A percentile compares a stretch with the other conserved stretches of the same genome.
Evolutionary conservation across 805 yeast species (phyloP).

Genomic region (Zygosaccharomyces kombuchaensis): DNA sequence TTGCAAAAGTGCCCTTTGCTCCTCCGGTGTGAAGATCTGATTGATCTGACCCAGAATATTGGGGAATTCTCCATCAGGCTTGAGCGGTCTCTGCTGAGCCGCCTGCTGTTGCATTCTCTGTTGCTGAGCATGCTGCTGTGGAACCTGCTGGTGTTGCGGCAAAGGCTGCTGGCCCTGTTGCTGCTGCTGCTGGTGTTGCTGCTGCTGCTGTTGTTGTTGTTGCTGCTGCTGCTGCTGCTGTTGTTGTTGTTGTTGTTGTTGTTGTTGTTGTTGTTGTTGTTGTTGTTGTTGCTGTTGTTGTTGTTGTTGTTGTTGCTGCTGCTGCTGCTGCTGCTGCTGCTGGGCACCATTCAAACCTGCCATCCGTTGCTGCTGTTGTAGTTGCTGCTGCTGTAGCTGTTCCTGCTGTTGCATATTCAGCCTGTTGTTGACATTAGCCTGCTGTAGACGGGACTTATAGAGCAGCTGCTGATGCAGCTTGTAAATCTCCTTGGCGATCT

Average conservation of each 20-base stretch:
- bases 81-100: slow-evolving; percentile 34
- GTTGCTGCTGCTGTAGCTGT: slow-evolving; percentile 26
- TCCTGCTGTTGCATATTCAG: slow-evolving; percentile 28
- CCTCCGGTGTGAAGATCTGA: slow-evolving; percentile 35
- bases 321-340: slow-evolving; percentile 25
- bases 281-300: slow-evolving; percentile 21
- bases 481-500: slow-evolving; percentile 61
- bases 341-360: slow-evolving; percentile 7
- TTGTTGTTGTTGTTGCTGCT: slow-evolving; percentile 26
- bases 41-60: slow-evolving; percentile 34
- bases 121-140: slow-evolving; percentile 24
- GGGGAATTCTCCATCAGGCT: slow-evolving; percentile 31
- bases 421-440: slow-evolving; percentile 38
- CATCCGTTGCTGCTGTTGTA: slow-evolving; percentile 22
- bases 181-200: slow-evolving; percentile 29
- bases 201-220: slow-evolving; percentile 21
- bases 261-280: slow-evolving; percentile 24
- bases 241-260: slow-evolving; percentile 33
- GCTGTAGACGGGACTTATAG: slow-evolving; percentile 44
- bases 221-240: slow-evolving; percentile 21
- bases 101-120: slow-evolving; percentile 33
- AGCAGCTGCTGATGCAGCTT: slow-evolving; percentile 59
- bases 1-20: slow-evolving; percentile 33
- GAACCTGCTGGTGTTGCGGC: slow-evolving; percentile 16
- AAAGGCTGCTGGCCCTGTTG: slow-evolving; percentile 31